Conservation (phyloP, 2,329 filamentous ascomycete species). For the Diaporthe australafricana region DNA sequence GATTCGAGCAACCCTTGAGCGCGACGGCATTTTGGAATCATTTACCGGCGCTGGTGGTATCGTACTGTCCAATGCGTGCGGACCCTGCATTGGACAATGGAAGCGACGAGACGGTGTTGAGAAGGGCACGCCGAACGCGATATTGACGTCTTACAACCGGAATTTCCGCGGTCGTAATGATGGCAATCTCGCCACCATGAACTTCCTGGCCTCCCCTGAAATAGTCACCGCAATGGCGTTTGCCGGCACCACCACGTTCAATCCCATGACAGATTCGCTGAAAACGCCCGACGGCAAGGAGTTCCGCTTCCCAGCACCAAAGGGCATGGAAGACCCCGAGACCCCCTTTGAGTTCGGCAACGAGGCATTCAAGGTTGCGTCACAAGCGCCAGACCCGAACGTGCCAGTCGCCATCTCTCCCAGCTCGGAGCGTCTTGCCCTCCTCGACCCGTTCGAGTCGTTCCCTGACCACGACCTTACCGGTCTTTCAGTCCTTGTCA, state of each 20-base stretch:
- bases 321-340: slow-evolving; percentile 73
- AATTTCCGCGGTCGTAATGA: slow-evolving; percentile 98
- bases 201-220: slow-evolving; percentile 97
- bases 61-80: slow-evolving; percentile 94
- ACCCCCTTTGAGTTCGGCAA: slow-evolving; percentile 82
- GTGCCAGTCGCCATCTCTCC: slow-evolving; percentile 84
- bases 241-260: slow-evolving; percentile 92
- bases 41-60: slow-evolving; percentile 89
- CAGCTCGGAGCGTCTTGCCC: slow-evolving; percentile 87
- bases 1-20: slow-evolving; percentile 92
- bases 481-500: slow-evolving; percentile 88
- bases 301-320: slow-evolving; percentile 88
- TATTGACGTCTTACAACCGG: slow-evolving; percentile 97
- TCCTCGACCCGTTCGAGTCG: slow-evolving; percentile 88
- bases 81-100: slow-evolving; percentile 95
- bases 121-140: slow-evolving; percentile 92
- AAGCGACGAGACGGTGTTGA: slow-evolving; percentile 85
- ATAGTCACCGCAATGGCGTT: slow-evolving; percentile 97
- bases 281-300: slow-evolving; percentile 81
- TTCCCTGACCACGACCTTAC: slow-evolving; percentile 83
- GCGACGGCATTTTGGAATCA: slow-evolving; percentile 86
- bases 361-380: slow-evolving; percentile 77
- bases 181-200: slow-evolving; percentile 96
- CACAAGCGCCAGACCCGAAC: slow-evolving; percentile 76
- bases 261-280: slow-evolving; percentile 90